Evolutionary conservation across 768 basidiomycete species (phyloP).

Genomic region (Hortiboletus flavorubellus): DNA sequence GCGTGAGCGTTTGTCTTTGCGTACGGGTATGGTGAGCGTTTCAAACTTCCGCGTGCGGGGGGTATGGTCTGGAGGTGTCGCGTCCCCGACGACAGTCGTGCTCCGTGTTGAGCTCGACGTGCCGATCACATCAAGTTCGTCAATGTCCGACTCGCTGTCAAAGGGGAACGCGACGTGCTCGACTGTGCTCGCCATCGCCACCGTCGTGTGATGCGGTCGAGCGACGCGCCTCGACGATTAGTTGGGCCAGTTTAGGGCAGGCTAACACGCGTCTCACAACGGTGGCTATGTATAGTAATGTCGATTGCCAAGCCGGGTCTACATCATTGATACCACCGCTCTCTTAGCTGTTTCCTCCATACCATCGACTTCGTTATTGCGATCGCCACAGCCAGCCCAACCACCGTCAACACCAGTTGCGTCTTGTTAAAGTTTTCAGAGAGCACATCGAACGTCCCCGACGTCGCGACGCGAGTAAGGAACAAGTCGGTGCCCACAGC

Average conservation of each 20-base stretch:
- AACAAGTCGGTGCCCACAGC: conserved; percentile 89
- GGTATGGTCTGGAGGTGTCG: conserved; percentile 18
- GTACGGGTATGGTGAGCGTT: conserved; percentile 13
- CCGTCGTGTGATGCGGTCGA: background rate
- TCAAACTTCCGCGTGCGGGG: background rate
- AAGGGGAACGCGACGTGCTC: conserved; percentile 11
- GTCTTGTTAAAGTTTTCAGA: conserved; percentile 91
- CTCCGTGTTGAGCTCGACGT: conserved; percentile 24
- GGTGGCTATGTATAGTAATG: conserved; percentile 11
- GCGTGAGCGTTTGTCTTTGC: conserved; percentile 19
- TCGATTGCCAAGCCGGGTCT: background rate
- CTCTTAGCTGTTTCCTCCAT: conserved; percentile 56
- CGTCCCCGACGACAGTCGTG: conserved; percentile 29
- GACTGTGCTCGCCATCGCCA: background rate
- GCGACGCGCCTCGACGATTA: background rate
- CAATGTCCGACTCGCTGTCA: conserved; percentile 14
- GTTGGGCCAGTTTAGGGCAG: conserved; percentile 17
- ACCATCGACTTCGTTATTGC: conserved; percentile 83
- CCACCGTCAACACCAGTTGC: conserved; percentile 82
- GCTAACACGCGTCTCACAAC: conserved; percentile 20
- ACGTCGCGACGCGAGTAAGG: conserved; percentile 79
- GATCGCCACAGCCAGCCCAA: conserved; percentile 70
- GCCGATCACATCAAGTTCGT: conserved; percentile 31
- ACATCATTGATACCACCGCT: conserved; percentile 60
- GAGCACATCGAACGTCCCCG: conserved; percentile 89